Conservation (phyloP, 75 land plant species). For the Sequoiadendron giganteum region DNA sequence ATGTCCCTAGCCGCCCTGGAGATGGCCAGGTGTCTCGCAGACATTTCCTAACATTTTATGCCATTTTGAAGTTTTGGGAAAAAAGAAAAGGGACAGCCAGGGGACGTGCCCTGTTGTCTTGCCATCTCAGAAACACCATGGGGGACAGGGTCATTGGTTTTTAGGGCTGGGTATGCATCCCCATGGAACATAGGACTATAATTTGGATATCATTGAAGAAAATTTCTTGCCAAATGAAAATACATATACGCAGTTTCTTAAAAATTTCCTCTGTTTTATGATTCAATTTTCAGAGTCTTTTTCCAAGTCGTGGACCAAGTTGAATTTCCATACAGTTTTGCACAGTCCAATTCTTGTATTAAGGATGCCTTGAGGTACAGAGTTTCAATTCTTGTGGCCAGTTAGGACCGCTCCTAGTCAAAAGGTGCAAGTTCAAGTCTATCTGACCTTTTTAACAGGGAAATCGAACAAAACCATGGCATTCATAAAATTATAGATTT, state of each 20-base stretch:
- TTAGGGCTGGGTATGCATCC: too few relatives aligned
- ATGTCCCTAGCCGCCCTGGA: too few relatives aligned
- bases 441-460: background rate
- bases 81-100: too few relatives aligned
- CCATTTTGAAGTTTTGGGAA: too few relatives aligned
- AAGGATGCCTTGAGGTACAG: background rate
- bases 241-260: background rate
- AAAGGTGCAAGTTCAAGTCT: background rate
- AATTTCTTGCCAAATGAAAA: background rate
- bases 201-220: background rate
- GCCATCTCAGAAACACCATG: too few relatives aligned
- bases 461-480: background rate
- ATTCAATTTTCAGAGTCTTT: background rate
- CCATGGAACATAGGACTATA: too few relatives aligned
- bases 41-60: too few relatives aligned
- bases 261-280: background rate
- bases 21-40: too few relatives aligned
- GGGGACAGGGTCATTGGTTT: too few relatives aligned
- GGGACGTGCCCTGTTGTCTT: too few relatives aligned
- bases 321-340: background rate
- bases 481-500: background rate
- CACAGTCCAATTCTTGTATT: background rate
- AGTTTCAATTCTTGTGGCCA: background rate
- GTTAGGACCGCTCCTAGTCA: background rate
- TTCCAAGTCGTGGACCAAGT: background rate